phyloP scores from a whole-genome alignment of 345 rosid genomes.

The Salix koriyanagi region DNA sequence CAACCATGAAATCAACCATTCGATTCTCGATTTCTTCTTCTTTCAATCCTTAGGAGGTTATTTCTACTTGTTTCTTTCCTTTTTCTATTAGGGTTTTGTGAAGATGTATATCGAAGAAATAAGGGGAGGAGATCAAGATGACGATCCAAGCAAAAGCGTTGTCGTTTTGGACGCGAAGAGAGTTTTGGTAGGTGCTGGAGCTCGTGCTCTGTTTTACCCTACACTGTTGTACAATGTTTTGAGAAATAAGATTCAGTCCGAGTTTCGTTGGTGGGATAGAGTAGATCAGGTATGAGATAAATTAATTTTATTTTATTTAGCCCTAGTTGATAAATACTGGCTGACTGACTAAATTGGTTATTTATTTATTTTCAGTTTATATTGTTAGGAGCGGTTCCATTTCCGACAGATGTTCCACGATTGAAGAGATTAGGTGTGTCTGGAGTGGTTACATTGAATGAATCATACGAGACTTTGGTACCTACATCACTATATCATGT shows the following conservation, averaged over 20 bases:
- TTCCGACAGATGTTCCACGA: conserved; percentile 70
- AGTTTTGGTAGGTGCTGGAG: conserved; percentile 60
- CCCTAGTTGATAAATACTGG: neutral
- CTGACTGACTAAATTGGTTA: neutral
- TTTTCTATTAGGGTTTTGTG: neutral
- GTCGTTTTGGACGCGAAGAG: conserved; percentile 40
- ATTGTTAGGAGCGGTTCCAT: conserved; percentile 84
- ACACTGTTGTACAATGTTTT: conserved; percentile 60
- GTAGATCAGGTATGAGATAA: conserved; percentile 44
- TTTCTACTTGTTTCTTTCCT: neutral
- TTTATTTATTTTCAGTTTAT: conserved; percentile 40
- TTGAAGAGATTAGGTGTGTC: conserved; percentile 71
- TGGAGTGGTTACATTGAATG: conserved; percentile 81
- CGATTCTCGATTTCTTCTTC: neutral
- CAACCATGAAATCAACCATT: neutral
- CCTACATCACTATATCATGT: conserved; percentile 68
- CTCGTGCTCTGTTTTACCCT: conserved; percentile 59
- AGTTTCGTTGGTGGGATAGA: conserved; percentile 73
- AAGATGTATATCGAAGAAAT: conserved; percentile 10
- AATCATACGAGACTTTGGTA: conserved; percentile 76
- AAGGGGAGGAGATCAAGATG: conserved; percentile 6
- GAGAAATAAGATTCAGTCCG: conserved; percentile 55
- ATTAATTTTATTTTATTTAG: no score
- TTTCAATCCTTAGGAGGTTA: neutral
- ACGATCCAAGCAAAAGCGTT: neutral